Evolutionary conservation across 2,329 filamentous ascomycete genomes (phyloP).

Genomic region (Ophiostoma novo-ulmi): DNA sequence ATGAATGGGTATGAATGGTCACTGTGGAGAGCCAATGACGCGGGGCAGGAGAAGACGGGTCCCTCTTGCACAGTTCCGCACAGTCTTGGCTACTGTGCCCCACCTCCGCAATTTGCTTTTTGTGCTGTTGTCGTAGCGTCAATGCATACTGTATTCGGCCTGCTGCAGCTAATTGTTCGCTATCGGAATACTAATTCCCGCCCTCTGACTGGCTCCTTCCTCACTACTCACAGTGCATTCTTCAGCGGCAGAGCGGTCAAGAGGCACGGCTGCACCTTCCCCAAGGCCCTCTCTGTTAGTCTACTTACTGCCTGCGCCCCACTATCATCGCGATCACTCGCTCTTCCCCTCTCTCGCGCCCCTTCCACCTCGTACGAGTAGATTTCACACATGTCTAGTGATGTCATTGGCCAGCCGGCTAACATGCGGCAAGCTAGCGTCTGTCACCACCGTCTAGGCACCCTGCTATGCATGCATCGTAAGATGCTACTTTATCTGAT

Average conservation of each 20-base stretch:
- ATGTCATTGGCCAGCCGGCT: constrained; percentile 9
- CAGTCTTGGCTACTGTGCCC: not conserved
- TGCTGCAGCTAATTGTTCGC: not conserved
- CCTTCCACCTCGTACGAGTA: not conserved
- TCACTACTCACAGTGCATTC: not conserved
- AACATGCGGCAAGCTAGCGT: not conserved
- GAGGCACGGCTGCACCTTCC: not conserved
- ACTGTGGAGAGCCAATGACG: constrained; percentile 13
- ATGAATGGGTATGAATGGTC: constrained; percentile 5
- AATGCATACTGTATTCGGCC: not conserved
- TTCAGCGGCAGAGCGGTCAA: not conserved
- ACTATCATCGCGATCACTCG: constrained; percentile 5
- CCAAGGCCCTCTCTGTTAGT: not conserved
- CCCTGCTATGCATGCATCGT: not conserved
- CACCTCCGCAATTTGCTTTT: constrained; percentile 9
- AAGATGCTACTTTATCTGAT: not conserved
- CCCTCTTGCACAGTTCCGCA: not conserved
- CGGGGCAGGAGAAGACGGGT: not conserved
- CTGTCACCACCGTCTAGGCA: not conserved
- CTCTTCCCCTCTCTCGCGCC: not conserved
- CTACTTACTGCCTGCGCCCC: not conserved
- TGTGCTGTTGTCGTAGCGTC: not conserved
- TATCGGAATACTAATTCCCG: constrained; percentile 3
- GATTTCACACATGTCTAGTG: not conserved
- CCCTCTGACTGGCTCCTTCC: constrained; percentile 5